Base-by-base conservation (phyloP, 208 protist genomes). In the Angomonas desouzai region DNA sequence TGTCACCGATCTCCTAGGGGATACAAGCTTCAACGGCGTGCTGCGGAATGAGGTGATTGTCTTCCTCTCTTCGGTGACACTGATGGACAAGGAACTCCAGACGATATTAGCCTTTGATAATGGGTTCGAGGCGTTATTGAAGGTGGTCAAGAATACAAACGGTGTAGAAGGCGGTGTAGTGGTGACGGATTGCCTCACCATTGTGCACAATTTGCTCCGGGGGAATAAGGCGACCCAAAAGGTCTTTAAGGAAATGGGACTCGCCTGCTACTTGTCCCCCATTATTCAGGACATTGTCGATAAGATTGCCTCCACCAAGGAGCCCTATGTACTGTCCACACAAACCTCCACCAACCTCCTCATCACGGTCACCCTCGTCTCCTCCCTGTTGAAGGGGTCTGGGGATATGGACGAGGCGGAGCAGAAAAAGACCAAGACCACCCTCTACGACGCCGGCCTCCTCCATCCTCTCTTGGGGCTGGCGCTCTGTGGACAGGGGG, bases 161-260 rank as follows among this genome's bases (percentile, higher is more conserved):
- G 86, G 83, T 23, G 56, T 85, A 2, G 66, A 82, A 16, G 76
- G 71, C 33, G 84, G 84, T 11, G 77, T 68, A 3, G 51, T 92
- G 51, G 89, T 89, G 45, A 63, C 71, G 28, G 86, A 96, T 29
- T 87, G 79, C 57, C 74, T 96, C 0, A 87, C 83, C 11, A 90
- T 86, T n/a, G 72, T 82, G 9, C 83, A 85, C 61, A 93, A 96
- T 65, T 74, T 96, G 62, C 70, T 96, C 45, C 81, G 86, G 3
- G 70, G 77, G 18, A 96, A 96, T 66, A 85, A 83, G 56, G 70
- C 76, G n/a, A 89, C 86, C 23, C 84, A 88, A 61, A 96, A 93
- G 68, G 64, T 93, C 27, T 96, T 96, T 48, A 59, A 73, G n/a
- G 78, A 91, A 55, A 89, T 91, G 83, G 79, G 77, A 45, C 89